Conservation (phyloP, 164 flowering plant species). For the Chimonanthus praecox region DNA sequence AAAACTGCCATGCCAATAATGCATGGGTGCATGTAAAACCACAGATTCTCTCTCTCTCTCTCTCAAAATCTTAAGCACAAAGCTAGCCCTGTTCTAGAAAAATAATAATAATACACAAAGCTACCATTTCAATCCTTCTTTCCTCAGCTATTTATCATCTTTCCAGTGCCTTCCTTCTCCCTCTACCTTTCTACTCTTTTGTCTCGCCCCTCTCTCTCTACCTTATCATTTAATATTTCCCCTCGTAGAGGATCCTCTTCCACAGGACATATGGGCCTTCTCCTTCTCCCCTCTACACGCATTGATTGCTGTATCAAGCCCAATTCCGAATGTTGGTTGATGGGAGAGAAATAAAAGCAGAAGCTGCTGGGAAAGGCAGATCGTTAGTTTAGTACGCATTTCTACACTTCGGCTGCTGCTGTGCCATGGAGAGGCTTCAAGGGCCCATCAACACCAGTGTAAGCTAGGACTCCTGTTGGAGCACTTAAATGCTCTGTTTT, state of each 20-base stretch:
- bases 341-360: neutral
- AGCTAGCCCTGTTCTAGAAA: neutral
- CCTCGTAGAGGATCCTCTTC: neutral
- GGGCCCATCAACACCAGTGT: constrained; percentile 47
- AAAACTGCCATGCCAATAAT: constrained; percentile 57
- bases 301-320: constrained; percentile 8
- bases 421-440: constrained; percentile 53
- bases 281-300: neutral
- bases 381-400: constrained; percentile 5
- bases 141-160: constrained; percentile 3
- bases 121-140: constrained; percentile 12
- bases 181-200: neutral
- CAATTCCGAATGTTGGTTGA: constrained; percentile 7
- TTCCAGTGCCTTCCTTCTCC: neutral
- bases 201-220: neutral
- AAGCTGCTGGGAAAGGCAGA: neutral
- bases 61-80: neutral
- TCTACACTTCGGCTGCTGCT: constrained; percentile 7
- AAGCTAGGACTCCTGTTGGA: constrained; percentile 18
- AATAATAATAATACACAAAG: neutral
- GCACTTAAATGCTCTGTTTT: constrained; percentile 4
- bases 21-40: constrained; percentile 37
- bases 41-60: constrained; percentile 15
- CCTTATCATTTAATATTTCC: neutral
- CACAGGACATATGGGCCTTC: neutral